These are phyloP conservation scores for Pythium folliculosum DNA, from an alignment of 352 stramenopile species.

Conservation along the genomic window DNA sequence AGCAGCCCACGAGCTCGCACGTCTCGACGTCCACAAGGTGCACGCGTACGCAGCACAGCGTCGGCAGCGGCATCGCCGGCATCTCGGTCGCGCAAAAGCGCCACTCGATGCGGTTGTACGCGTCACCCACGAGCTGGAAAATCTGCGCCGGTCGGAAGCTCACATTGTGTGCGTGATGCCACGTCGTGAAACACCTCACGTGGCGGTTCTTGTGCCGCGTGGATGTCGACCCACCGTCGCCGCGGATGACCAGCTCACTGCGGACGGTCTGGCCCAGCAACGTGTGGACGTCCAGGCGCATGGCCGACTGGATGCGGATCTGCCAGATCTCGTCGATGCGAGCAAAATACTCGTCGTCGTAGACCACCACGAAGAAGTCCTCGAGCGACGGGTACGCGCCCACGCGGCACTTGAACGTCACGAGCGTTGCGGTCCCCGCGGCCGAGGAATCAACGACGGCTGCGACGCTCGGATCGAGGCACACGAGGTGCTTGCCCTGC, in stretches of 20 bases:
- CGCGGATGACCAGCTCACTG: slow-evolving; percentile 90
- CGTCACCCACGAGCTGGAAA: slow-evolving; percentile 88
- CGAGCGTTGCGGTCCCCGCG: slow-evolving; percentile 26
- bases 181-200: slow-evolving; percentile 60
- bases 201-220: slow-evolving; percentile 22
- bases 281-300: slow-evolving; percentile 87
- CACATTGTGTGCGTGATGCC: slow-evolving; percentile 40
- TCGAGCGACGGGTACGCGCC: slow-evolving; percentile 84
- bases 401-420: slow-evolving; percentile 87
- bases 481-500: slow-evolving; percentile 61
- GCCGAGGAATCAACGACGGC: slow-evolving; percentile 27
- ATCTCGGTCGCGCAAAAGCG: slow-evolving; percentile 66
- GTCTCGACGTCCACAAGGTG: slow-evolving; percentile 91
- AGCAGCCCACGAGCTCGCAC: slow-evolving; percentile 88
- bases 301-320: slow-evolving; percentile 69
- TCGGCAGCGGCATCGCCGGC: slow-evolving; percentile 15
- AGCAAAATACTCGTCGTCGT: slow-evolving; percentile 86
- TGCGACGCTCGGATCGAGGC: slow-evolving; percentile 67
- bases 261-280: slow-evolving; percentile 80
- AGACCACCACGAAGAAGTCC: slow-evolving; percentile 91
- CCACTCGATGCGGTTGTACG: slow-evolving; percentile 91
- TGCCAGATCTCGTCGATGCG: slow-evolving; percentile 84
- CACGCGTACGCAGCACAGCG: slow-evolving; percentile 51
- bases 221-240: slow-evolving; percentile 46
- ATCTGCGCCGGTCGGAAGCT: slow-evolving; percentile 77